Percentiles rank a stretch among this genome's conserved stretches.
phyloP scores from a whole-genome alignment of 768 basidiomycete genomes.

The Auricularia auricula-judae region DNA sequence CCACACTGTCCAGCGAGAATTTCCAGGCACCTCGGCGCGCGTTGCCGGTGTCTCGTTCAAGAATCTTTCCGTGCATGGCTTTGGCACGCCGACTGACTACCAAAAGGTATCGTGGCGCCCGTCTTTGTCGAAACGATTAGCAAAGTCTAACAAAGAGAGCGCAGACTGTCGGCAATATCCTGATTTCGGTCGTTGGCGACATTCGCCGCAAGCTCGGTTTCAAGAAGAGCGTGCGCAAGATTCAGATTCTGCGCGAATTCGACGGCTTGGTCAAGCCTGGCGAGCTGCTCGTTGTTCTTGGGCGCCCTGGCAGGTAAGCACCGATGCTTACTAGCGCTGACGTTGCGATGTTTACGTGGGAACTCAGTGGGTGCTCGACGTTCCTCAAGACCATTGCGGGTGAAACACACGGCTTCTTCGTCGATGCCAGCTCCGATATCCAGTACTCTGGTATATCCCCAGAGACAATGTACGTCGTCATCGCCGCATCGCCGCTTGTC shows the following conservation, averaged over 20 bases:
- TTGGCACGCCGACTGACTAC: conserved; percentile 24
- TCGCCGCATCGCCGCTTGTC: too few relatives aligned
- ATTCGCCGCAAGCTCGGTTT: not conserved
- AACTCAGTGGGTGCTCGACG: conserved; percentile 27
- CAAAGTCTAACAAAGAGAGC: not conserved
- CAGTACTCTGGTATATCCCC: conserved; percentile 35
- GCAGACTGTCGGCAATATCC: conserved; percentile 25
- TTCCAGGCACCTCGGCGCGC: conserved; percentile 11
- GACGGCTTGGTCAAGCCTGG: conserved; percentile 56
- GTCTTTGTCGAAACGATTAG: too few relatives aligned
- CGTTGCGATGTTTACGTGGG: not conserved
- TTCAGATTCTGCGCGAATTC: conserved; percentile 46
- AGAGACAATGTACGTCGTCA: conserved; percentile 24
- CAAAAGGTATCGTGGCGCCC: conserved; percentile 17
- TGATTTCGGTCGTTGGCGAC: conserved; percentile 12
- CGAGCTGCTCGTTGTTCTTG: conserved; percentile 58
- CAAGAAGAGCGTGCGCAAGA: conserved; percentile 13
- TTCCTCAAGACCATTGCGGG: conserved; percentile 41
- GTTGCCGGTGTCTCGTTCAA: conserved; percentile 27
- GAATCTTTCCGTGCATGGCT: conserved; percentile 24
- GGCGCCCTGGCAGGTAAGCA: conserved; percentile 24
- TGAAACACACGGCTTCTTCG: conserved; percentile 23
- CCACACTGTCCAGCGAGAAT: conserved; percentile 16
- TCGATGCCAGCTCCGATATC: conserved; percentile 30
- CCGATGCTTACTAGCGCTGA: not conserved